Evolutionary conservation across 352 stramenopile genomes (phyloP).

Genomic region (Phytophthora palmivora): DNA sequence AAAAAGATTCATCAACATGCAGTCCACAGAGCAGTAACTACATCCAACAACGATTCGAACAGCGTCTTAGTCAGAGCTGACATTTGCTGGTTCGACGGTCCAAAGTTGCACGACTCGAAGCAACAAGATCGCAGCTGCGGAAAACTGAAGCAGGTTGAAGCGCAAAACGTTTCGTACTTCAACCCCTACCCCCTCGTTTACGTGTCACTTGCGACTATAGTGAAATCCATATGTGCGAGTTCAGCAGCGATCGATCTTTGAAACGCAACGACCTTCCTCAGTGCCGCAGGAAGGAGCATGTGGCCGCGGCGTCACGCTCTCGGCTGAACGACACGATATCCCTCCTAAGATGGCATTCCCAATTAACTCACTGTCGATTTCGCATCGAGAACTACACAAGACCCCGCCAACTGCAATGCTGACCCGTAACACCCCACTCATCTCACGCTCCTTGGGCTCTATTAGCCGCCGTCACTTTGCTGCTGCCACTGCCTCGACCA

Average conservation of each 20-base stretch:
- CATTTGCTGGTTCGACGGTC: background rate
- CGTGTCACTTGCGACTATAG: constrained; percentile 32
- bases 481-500: constrained; percentile 32
- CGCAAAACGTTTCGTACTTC: constrained; percentile 23
- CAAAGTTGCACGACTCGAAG: background rate
- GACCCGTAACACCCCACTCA: constrained; percentile 26
- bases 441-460: constrained; percentile 30
- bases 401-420: constrained; percentile 35
- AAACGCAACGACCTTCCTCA: constrained; percentile 33
- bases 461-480: constrained; percentile 56
- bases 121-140: constrained; percentile 3
- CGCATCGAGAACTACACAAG: constrained; percentile 2
- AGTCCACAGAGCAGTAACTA: too few relatives aligned
- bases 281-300: constrained; percentile 21
- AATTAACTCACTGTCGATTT: constrained; percentile 26
- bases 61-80: constrained; percentile 5
- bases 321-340: constrained; percentile 15
- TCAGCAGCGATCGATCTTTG: constrained; percentile 27
- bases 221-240: constrained; percentile 29
- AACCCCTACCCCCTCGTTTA: constrained; percentile 35
- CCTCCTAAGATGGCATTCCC: background rate
- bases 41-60: background rate
- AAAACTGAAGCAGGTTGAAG: constrained; percentile 30
- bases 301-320: constrained; percentile 23
- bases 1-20: too few relatives aligned